Conservation (phyloP, 2,329 filamentous ascomycete species). For the Chaetomiaceae sp. region DNA sequence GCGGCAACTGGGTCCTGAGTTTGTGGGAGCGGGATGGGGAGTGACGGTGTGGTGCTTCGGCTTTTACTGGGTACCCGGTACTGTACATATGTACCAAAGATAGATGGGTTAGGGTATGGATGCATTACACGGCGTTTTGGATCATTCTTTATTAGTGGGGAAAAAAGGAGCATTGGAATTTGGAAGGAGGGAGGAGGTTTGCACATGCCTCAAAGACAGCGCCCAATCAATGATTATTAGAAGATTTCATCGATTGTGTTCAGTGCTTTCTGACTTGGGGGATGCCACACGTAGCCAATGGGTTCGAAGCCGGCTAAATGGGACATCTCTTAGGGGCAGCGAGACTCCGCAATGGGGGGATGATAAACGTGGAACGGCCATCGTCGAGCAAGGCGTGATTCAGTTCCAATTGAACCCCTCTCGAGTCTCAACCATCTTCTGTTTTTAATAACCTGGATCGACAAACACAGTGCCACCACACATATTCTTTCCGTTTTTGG, state of each 20-base stretch:
- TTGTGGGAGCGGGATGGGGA: conserved; percentile 7
- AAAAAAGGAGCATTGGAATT: no score
- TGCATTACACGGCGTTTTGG: no score
- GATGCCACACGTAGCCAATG: neutral
- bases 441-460: neutral
- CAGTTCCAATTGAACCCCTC: no score
- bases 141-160: no score
- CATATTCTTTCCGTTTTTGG: neutral
- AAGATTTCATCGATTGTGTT: no score
- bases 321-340: neutral
- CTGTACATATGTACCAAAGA: no score
- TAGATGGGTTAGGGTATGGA: no score
- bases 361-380: neutral
- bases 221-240: no score
- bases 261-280: neutral
- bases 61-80: no score
- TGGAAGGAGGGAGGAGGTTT: no score
- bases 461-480: neutral
- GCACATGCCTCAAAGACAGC: no score
- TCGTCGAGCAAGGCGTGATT: neutral
- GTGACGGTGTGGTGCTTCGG: neutral
- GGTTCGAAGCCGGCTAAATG: conserved; percentile 6
- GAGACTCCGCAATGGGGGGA: neutral
- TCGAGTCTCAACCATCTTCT: no score
- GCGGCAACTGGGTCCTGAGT: conserved; percentile 9